Evolutionary conservation across 345 rosid species (phyloP).

Genomic region (Hibiscus tridactylites): DNA sequence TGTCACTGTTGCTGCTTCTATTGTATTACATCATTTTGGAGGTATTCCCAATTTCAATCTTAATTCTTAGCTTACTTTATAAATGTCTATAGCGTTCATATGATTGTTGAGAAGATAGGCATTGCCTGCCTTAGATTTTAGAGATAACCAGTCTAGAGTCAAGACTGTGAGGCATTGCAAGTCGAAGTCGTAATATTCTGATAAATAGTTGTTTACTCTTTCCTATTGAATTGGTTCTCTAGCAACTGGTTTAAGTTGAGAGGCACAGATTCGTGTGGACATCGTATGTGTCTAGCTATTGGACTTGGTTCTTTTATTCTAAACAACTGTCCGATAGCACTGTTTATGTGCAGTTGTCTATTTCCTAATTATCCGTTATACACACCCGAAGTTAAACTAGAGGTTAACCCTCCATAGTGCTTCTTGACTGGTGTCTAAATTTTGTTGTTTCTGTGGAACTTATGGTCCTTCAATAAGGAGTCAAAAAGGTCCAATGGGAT

Average conservation of each 20-base stretch:
- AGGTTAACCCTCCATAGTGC: not conserved
- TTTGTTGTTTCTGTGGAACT: not conserved
- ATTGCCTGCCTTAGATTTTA: not conserved
- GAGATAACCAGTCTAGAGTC: not conserved
- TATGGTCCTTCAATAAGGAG: not conserved
- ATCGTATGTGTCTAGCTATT: not conserved
- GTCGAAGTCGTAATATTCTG: not conserved
- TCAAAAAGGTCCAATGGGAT: not conserved
- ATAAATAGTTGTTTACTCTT: not conserved
- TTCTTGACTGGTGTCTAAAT: not conserved
- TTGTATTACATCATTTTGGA: slow-evolving; percentile 91
- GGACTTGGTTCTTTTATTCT: not conserved
- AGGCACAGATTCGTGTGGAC: not conserved
- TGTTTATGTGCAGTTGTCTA: not conserved
- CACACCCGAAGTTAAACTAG: not conserved
- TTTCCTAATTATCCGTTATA: not conserved
- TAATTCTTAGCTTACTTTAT: no score
- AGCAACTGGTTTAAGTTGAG: not conserved
- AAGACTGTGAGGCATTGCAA: not conserved
- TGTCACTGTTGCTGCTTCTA: slow-evolving; percentile 97
- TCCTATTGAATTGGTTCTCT: not conserved
- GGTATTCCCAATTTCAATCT: slow-evolving; percentile 27
- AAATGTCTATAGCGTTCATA: no score
- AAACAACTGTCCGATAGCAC: no score
- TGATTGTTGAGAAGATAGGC: not conserved